Evolutionary conservation across 129 eudicot genomes (phyloP), one percentile per base, ranked within the genome.

Genomic region (Chrysanthemum lavandulifolium): DNA sequence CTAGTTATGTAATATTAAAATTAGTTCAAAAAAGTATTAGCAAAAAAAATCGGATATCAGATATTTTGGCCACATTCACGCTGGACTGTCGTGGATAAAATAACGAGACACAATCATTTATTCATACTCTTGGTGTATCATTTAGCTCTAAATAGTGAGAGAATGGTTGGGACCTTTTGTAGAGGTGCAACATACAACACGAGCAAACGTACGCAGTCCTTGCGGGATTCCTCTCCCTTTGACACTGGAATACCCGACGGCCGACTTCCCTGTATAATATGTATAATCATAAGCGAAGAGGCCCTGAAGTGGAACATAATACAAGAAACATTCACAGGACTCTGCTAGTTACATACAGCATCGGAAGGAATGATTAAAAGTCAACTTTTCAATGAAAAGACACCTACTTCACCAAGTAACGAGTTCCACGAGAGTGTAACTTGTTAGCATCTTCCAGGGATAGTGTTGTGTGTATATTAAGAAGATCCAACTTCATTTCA

Each of bases 151-250:
- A 49, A 16, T 8, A 15, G 51, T 0, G 31, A 33, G n/a, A 47
- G 33, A 27, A 47, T 23, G 52, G 1, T 23, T 50, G 15, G 47
- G 60, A 87, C 96, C 96, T 92, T 82, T 85, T 67, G 82, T 67
- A 77, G 90, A 78, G 43, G 81, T 86, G 74, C 84, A 87, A 65
- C 86, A 78, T 25, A 89, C 36, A 72, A 93, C 85, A 72, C 98
- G 96, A 71, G 85, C 85, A 87, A 87, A 78, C 27, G 96, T 92
- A 80, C 98, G 90, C n/a, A 93, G 86, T 43, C 92, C 81, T 68
- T 93, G 98, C 13, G 98, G 96, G 69, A 93, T 85, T 58, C 98
- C 84, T n/a, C 71, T 85, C 73, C 96, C 98, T n/a, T 76, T 87
- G 69, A 85, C 85, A 71, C 72, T 60, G 13, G 77, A 65, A 19